These are phyloP conservation scores for Hypoxylon crocopeplum DNA, from an alignment of 495 filamentous ascomycete species.

Conservation along the genomic window DNA sequence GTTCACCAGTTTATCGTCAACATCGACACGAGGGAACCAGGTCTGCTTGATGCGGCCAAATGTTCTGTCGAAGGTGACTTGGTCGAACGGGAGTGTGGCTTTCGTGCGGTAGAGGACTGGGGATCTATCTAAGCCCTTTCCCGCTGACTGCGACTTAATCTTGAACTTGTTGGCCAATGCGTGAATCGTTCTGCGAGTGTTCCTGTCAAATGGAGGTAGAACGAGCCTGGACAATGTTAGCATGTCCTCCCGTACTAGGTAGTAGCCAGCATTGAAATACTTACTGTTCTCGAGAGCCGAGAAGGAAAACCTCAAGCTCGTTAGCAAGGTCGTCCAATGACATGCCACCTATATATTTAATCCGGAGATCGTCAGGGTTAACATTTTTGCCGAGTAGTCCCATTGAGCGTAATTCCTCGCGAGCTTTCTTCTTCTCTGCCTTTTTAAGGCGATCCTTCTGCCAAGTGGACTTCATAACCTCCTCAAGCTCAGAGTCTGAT, in stretches of 20 bases:
- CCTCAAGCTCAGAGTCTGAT: constrained; percentile 78
- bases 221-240: constrained; percentile 62
- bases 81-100: constrained; percentile 61
- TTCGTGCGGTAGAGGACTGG: constrained; percentile 78
- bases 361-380: constrained; percentile 68
- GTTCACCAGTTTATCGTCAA: constrained; percentile 45
- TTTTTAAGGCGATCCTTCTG: constrained; percentile 84
- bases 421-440: constrained; percentile 74
- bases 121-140: constrained; percentile 74
- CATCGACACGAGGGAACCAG: constrained; percentile 56
- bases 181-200: constrained; percentile 77
- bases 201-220: constrained; percentile 84
- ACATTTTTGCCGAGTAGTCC: constrained; percentile 76
- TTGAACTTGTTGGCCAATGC: constrained; percentile 71
- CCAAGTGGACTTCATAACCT: constrained; percentile 67
- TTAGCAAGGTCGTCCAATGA: constrained; percentile 70
- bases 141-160: constrained; percentile 83
- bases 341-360: constrained; percentile 78
- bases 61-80: constrained; percentile 51
- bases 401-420: constrained; percentile 77
- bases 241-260: not conserved
- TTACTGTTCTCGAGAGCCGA: constrained; percentile 69
- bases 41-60: constrained; percentile 51
- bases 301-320: constrained; percentile 75
- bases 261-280: constrained; percentile 17